These are phyloP conservation scores for Kondoa malvinella DNA, from an alignment of 768 basidiomycete species.

Conservation along the genomic window DNA sequence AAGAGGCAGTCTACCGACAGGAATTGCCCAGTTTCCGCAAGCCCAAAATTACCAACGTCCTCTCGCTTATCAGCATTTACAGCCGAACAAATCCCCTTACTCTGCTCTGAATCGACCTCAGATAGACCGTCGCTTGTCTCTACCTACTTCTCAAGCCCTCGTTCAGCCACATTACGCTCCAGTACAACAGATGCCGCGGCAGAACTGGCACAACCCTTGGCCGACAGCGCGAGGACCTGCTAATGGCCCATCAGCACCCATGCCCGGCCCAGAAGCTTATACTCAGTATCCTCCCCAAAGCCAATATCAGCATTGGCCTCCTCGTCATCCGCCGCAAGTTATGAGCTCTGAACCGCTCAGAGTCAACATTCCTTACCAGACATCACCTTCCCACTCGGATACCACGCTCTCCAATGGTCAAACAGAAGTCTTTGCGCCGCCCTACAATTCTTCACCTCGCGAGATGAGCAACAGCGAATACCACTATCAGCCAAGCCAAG, in stretches of 20 bases:
- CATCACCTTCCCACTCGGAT: neutral
- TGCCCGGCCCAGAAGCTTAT: no score
- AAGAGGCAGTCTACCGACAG: neutral
- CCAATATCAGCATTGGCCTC: neutral
- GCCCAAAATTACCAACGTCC: neutral
- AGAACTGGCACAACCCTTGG: no score
- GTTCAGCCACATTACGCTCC: no score
- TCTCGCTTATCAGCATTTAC: neutral
- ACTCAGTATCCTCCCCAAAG: neutral
- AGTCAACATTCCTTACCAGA: neutral
- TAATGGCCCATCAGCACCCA: no score
- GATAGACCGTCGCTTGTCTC: neutral
- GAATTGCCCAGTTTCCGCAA: neutral
- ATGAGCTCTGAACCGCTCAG: neutral
- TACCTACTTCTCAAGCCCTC: no score
- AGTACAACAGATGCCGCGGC: no score
- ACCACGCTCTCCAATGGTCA: no score
- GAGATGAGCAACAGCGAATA: neutral
- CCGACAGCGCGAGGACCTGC: no score
- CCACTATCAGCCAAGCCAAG: neutral
- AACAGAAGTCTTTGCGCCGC: no score
- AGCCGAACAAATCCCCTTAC: neutral
- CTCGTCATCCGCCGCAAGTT: neutral
- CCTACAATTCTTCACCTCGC: no score
- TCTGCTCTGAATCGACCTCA: neutral